Percentiles rank a stretch among this genome's conserved stretches.
Evolutionary conservation across 345 rosid species (phyloP).

Genomic region (Heritiera fomes): DNA sequence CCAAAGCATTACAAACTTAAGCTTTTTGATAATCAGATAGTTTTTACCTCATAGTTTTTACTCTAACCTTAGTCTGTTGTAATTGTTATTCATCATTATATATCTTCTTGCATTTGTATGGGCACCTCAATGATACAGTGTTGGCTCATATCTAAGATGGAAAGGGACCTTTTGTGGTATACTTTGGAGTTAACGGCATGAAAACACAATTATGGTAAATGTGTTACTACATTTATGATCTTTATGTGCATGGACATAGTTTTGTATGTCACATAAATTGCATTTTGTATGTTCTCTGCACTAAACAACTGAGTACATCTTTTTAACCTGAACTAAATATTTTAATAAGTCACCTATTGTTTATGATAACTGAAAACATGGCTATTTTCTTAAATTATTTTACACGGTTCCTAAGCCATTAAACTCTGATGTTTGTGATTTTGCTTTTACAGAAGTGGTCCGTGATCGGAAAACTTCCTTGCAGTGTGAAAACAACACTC

Average conservation of each 20-base stretch:
- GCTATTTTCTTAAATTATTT: neutral
- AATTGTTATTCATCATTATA: neutral
- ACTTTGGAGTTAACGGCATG: neutral
- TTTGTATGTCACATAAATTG: too few species aligned
- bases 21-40: neutral
- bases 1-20: neutral
- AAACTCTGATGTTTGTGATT: slow-evolving; percentile 1
- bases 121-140: neutral
- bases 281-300: too few species aligned
- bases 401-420: neutral
- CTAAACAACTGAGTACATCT: neutral
- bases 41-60: neutral
- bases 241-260: too few species aligned
- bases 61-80: neutral
- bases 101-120: neutral
- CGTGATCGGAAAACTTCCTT: slow-evolving; percentile 83
- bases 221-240: too few species aligned
- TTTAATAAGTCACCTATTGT: neutral
- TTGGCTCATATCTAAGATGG: neutral
- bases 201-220: neutral
- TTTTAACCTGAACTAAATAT: neutral
- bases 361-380: neutral
- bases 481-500: slow-evolving; percentile 85
- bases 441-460: slow-evolving; percentile 45
- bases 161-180: neutral